These are phyloP conservation scores for Trichophyton verrucosum DNA, from an alignment of 2,329 filamentous ascomycete genomes.

Conservation along the genomic window DNA sequence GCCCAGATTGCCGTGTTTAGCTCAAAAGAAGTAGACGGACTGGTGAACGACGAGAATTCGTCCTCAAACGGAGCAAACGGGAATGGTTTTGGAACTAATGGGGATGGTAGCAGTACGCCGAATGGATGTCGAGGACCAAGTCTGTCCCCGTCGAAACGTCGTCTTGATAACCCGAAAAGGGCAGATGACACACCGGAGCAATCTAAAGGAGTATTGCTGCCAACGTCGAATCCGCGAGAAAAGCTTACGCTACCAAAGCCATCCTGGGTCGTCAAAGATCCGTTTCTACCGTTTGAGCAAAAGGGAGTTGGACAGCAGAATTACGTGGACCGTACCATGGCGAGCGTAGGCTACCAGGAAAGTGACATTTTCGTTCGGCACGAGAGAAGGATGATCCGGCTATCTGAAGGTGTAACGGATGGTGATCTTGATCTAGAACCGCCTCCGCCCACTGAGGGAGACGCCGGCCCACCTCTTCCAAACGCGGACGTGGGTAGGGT, in stretches of 20 bases:
- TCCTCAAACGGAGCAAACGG: conserved; percentile 13
- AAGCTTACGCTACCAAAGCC: conserved; percentile 39
- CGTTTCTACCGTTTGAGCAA: conserved; percentile 51
- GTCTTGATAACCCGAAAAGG: conserved; percentile 52
- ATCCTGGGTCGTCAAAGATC: conserved; percentile 35
- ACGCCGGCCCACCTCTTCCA: conserved; percentile 33
- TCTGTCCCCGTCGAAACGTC: conserved; percentile 39
- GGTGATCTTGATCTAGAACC: conserved; percentile 49
- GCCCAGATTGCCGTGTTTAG: conserved; percentile 63
- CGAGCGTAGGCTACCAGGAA: conserved; percentile 89
- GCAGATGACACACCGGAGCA: conserved; percentile 35
- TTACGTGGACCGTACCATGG: conserved; percentile 94
- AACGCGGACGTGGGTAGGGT: conserved; percentile 59
- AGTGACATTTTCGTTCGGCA: conserved; percentile 77
- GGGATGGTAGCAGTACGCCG: conserved; percentile 14
- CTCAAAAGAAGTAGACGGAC: conserved; percentile 74
- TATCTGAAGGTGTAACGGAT: conserved; percentile 49
- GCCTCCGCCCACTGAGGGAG: conserved; percentile 46
- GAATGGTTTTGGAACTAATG: conserved; percentile 21
- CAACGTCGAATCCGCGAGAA: conserved; percentile 38
- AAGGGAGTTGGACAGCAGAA: conserved; percentile 73
- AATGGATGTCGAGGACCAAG: not conserved
- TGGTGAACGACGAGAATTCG: conserved; percentile 33
- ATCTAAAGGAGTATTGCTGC: conserved; percentile 18
- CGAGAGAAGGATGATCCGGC: conserved; percentile 55